Percentiles rank a stretch among this genome's conserved stretches.
phyloP scores from a whole-genome alignment of 768 basidiomycete species.

The Lepiota brunneoincarnata region DNA sequence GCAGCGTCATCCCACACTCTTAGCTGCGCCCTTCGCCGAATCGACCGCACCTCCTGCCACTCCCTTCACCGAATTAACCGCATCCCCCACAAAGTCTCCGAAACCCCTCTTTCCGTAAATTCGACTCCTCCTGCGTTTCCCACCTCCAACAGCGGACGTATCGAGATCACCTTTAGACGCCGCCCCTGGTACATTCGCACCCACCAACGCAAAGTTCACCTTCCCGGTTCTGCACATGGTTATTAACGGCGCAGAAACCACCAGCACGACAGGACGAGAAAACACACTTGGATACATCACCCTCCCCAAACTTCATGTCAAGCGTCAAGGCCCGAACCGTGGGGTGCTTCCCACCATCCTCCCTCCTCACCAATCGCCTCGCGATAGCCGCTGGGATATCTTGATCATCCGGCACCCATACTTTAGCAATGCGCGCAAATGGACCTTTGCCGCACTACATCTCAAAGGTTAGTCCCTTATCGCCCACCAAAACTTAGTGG shows the following conservation, averaged over 20 bases:
- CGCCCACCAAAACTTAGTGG: background rate
- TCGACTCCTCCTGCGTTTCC: constrained; percentile 11
- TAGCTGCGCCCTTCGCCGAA: no score
- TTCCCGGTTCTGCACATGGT: background rate
- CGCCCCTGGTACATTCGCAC: constrained; percentile 15
- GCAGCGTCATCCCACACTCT: no score
- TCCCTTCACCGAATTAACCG: constrained; percentile 18
- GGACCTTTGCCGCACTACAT: constrained; percentile 20
- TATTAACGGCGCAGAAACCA: no score
- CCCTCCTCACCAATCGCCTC: constrained; percentile 13
- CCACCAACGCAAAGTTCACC: constrained; percentile 13
- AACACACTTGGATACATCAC: constrained; percentile 6
- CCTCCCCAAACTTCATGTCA: constrained; percentile 19
- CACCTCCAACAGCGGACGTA: background rate
- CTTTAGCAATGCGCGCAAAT: constrained; percentile 19
- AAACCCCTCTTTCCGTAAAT: constrained; percentile 24
- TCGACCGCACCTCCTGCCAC: background rate
- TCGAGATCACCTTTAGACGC: background rate
- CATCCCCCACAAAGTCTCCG: constrained; percentile 24
- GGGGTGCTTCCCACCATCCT: constrained; percentile 9
- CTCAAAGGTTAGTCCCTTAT: background rate
- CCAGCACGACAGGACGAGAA: no score
- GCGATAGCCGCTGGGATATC: constrained; percentile 15
- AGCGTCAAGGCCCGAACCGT: constrained; percentile 17
- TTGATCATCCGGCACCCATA: constrained; percentile 20